phyloP scores from a whole-genome alignment of 2,329 filamentous ascomycete species.

The Tolypocladium amazonense region DNA sequence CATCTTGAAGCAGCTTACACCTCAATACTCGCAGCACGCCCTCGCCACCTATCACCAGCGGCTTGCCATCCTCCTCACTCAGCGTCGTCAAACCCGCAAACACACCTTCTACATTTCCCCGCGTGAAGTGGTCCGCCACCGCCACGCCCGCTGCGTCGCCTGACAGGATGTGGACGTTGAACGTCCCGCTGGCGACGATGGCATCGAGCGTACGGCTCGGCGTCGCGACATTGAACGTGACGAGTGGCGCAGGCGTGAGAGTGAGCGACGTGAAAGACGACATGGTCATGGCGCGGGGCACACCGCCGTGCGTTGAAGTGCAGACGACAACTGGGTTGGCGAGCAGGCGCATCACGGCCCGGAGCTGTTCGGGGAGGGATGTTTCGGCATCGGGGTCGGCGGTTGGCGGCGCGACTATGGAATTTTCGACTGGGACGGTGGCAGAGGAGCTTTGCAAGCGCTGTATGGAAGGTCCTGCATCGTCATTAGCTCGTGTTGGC shows the following conservation, averaged over 20 bases:
- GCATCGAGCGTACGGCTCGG: slow-evolving; percentile 46
- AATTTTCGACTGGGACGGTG: slow-evolving; percentile 7
- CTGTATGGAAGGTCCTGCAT: neutral
- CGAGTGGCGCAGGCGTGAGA: slow-evolving; percentile 36
- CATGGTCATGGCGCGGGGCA: slow-evolving; percentile 44
- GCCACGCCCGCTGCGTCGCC: slow-evolving; percentile 34
- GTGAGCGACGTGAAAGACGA: slow-evolving; percentile 48
- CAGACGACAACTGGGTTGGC: slow-evolving; percentile 46
- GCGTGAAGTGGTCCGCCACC: slow-evolving; percentile 41
- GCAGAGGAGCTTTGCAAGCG: neutral
- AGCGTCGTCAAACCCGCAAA: slow-evolving; percentile 24
- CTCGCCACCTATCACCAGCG: slow-evolving; percentile 35
- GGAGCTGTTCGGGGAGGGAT: slow-evolving; percentile 35
- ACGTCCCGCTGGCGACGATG: slow-evolving; percentile 29
- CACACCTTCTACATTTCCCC: slow-evolving; percentile 32
- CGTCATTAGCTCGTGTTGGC: neutral
- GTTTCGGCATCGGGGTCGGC: slow-evolving; percentile 19
- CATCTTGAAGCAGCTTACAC: slow-evolving; percentile 30
- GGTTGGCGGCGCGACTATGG: slow-evolving; percentile 16
- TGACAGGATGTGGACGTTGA: slow-evolving; percentile 45
- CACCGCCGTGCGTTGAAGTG: slow-evolving; percentile 28
- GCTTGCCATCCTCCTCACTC: slow-evolving; percentile 7
- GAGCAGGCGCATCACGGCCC: slow-evolving; percentile 42
- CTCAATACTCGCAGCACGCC: slow-evolving; percentile 42
- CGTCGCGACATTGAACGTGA: slow-evolving; percentile 47